Evolutionary conservation across 768 basidiomycete genomes (phyloP).

Genomic region (Chalciporus sphaerocephalus): DNA sequence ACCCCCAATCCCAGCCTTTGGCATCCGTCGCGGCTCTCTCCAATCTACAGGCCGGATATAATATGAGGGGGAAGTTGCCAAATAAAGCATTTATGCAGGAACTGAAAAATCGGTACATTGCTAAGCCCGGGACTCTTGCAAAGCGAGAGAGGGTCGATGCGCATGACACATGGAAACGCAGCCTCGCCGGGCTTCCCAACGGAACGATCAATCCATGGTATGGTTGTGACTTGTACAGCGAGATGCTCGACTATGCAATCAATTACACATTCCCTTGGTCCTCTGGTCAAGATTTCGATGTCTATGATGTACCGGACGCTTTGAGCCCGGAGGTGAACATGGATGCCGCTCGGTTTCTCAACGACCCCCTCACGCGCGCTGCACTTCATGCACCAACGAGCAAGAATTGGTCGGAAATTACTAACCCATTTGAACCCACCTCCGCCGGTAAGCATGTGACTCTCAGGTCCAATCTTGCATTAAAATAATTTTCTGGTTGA

Average conservation of each 20-base stretch:
- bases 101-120: slow-evolving; percentile 1
- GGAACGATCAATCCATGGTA: slow-evolving; percentile 60
- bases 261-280: slow-evolving; percentile 65
- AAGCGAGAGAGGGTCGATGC: slow-evolving; percentile 24
- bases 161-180: slow-evolving; percentile 38
- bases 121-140: slow-evolving; percentile 9
- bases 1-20: slow-evolving; percentile 46
- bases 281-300: slow-evolving; percentile 33
- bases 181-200: slow-evolving; percentile 47
- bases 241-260: slow-evolving; percentile 64
- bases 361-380: slow-evolving; percentile 49
- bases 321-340: slow-evolving; percentile 44
- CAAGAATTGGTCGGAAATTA: slow-evolving; percentile 40
- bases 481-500: neutral
- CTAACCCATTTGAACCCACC: slow-evolving; percentile 20
- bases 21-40: neutral
- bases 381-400: slow-evolving; percentile 69
- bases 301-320: slow-evolving; percentile 52
- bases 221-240: slow-evolving; percentile 54
- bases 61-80: neutral
- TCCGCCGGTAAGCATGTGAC: slow-evolving; percentile 12
- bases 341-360: slow-evolving; percentile 55
- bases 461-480: neutral
- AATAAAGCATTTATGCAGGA: slow-evolving; percentile 12
- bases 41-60: neutral